phyloP scores from a whole-genome alignment of 1,284 basidiomycete species.

The Amanita bisporigera region DNA sequence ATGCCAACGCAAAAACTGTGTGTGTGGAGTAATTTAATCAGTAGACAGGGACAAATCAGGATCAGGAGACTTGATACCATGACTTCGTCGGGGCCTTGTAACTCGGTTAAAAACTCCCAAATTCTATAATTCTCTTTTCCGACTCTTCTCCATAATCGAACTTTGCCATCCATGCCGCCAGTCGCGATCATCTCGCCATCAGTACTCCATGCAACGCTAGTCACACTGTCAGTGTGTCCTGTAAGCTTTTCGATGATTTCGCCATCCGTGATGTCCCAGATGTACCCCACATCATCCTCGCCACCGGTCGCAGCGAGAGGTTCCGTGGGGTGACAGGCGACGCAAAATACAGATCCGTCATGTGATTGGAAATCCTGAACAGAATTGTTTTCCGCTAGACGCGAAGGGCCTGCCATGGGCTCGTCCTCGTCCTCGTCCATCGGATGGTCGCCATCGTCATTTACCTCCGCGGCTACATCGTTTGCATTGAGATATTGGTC shows the following conservation, averaged over 20 bases:
- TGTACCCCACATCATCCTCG: constrained; percentile 94
- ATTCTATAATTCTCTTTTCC: constrained; percentile 72
- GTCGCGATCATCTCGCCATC: constrained; percentile 95
- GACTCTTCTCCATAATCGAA: constrained; percentile 89
- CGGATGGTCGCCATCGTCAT: constrained; percentile 69
- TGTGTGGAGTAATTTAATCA: constrained; percentile 9
- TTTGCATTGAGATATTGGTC: constrained; percentile 64
- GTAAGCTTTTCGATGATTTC: constrained; percentile 83
- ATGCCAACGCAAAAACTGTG: constrained; percentile 97
- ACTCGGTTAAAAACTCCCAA: constrained; percentile 93
- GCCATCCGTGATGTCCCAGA: constrained; percentile 90
- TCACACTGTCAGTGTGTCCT: constrained; percentile 94
- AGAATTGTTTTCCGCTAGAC: constrained; percentile 60
- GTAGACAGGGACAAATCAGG: background rate
- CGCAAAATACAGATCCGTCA: constrained; percentile 81
- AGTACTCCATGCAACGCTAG: constrained; percentile 77
- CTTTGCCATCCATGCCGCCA: constrained; percentile 96
- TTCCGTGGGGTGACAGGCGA: constrained; percentile 86
- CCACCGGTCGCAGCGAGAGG: constrained; percentile 91
- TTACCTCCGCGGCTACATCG: constrained; percentile 67
- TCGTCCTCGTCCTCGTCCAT: constrained; percentile 76
- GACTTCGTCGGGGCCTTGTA: constrained; percentile 95
- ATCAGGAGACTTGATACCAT: constrained; percentile 61
- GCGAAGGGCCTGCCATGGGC: constrained; percentile 49
- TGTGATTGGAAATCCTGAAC: constrained; percentile 71